Evolutionary conservation across 805 yeast species (phyloP), one percentile per base, ranked within the genome.

Genomic region (Groenewaldozyma salmanticensis): DNA sequence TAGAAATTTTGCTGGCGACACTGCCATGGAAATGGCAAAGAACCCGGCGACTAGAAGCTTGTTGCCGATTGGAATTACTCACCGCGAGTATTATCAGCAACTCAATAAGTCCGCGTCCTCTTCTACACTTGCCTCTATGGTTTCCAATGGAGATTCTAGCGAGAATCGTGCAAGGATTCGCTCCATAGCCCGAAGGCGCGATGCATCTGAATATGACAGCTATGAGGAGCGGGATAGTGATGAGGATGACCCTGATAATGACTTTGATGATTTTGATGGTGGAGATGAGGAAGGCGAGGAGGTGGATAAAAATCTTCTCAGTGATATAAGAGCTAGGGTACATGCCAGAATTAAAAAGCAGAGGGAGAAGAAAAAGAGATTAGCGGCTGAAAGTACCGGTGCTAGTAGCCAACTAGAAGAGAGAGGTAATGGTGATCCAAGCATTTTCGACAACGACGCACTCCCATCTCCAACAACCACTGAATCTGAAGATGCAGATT

Each of bases 1-100:
- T 42, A 72, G 63, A 52, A 68, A 81, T 21, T 61, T 68, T 37
- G 73, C 72, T 50, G 80, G 79, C 11, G 21, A 39, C 15, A 47
- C 54, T 7, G 50, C 52, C 52, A 65, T 52, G 27, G 61, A 60
- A 37, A 51, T 61, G 42, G n/a, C n/a, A n/a, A n/a, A n/a, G n/a
- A n/a, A n/a, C n/a, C n/a, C n/a, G n/a, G 52, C 49, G 54, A 35
- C 55, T 52, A 27, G 5, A n/a, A 47, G 39, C 21, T 38, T 46
- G 21, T 35, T 50, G 35, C 53, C 53, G 2, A 2, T 35, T 16
- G 35, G 70, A 64, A 44, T 53, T 53, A 29, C 43, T 3, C 44
- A 39, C 11, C 39, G 46, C 2, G 44, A 43, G 27, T 48, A 48
- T 16, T 39, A 45, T 24, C 7, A 13, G 13, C 29, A 24, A 24